These are phyloP conservation scores for Aspergillus udagawae DNA, from an alignment of 2,329 filamentous ascomycete genomes.

Conservation along the genomic window DNA sequence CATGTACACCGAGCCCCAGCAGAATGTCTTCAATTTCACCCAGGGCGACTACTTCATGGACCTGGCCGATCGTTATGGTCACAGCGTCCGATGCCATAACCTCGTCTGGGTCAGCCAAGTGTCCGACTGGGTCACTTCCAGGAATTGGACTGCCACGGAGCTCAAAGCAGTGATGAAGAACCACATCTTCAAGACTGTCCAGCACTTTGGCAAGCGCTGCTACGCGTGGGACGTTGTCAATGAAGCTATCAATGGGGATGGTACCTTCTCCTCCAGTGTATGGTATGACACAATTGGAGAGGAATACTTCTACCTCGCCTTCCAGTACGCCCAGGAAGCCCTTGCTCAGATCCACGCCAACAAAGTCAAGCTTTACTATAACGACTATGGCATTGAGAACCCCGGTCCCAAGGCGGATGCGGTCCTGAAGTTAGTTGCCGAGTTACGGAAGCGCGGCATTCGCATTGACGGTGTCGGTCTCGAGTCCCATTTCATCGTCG, in stretches of 20 bases:
- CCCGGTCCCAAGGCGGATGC: slow-evolving; percentile 29
- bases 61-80: slow-evolving; percentile 28
- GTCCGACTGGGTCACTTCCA: slow-evolving; percentile 45
- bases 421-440: slow-evolving; percentile 27
- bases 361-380: slow-evolving; percentile 35
- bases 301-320: slow-evolving; percentile 41
- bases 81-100: slow-evolving; percentile 59
- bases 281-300: slow-evolving; percentile 40
- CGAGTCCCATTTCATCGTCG: slow-evolving; percentile 44
- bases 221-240: slow-evolving; percentile 32
- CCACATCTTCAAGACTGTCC: slow-evolving; percentile 25
- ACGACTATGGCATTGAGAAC: slow-evolving; percentile 39
- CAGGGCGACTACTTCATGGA: slow-evolving; percentile 47
- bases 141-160: slow-evolving; percentile 53
- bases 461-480: slow-evolving; percentile 46
- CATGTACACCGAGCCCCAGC: slow-evolving; percentile 55
- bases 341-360: slow-evolving; percentile 24
- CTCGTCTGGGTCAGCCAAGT: slow-evolving; percentile 42
- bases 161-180: slow-evolving; percentile 51
- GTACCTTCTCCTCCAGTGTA: slow-evolving; percentile 36
- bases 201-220: slow-evolving; percentile 22
- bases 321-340: slow-evolving; percentile 36
- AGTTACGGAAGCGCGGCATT: slow-evolving; percentile 27
- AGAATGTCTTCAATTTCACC: slow-evolving; percentile 54
- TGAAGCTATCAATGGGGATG: slow-evolving; percentile 37